Conservation (phyloP, 306 rosid species). For the Arachis stenosperma region DNA sequence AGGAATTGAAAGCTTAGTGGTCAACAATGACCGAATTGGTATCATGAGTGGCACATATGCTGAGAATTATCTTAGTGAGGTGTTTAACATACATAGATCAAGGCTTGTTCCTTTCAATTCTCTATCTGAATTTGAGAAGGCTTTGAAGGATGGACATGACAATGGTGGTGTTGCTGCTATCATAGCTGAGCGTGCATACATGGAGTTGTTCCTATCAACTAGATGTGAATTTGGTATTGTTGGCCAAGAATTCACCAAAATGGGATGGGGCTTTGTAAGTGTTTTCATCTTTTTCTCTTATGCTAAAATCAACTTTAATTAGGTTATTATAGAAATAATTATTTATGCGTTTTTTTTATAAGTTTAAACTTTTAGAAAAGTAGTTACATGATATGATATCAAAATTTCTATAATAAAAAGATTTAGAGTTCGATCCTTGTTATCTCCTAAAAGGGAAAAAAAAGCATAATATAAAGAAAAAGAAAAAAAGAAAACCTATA, state of each 20-base stretch:
- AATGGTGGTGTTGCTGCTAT: conserved; percentile 81
- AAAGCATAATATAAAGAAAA: no score
- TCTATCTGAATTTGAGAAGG: conserved; percentile 58
- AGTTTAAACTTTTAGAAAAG: no score
- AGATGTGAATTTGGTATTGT: conserved; percentile 72
- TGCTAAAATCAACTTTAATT: background rate
- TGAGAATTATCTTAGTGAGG: conserved; percentile 56
- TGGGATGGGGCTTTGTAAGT: conserved; percentile 94
- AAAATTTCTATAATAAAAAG: no score
- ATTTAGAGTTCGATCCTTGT: no score
- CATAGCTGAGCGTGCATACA: conserved; percentile 72
- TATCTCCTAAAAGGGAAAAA: no score
- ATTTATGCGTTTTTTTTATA: no score
- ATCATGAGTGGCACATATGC: conserved; percentile 65
- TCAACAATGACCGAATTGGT: conserved; percentile 62
- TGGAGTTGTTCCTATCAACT: conserved; percentile 72
- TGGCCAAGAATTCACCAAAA: conserved; percentile 87
- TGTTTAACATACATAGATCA: conserved; percentile 56
- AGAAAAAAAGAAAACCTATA: no score
- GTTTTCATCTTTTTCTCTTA: background rate
- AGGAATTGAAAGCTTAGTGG: conserved; percentile 64
- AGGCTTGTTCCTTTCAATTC: conserved; percentile 64
- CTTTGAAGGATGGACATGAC: conserved; percentile 61
- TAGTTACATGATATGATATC: no score
- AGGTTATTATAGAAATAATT: no score